Percentiles rank a stretch among this genome's conserved stretches.
Evolutionary conservation across 805 yeast genomes (phyloP).

Genomic region (Brettanomyces bruxellensis): DNA sequence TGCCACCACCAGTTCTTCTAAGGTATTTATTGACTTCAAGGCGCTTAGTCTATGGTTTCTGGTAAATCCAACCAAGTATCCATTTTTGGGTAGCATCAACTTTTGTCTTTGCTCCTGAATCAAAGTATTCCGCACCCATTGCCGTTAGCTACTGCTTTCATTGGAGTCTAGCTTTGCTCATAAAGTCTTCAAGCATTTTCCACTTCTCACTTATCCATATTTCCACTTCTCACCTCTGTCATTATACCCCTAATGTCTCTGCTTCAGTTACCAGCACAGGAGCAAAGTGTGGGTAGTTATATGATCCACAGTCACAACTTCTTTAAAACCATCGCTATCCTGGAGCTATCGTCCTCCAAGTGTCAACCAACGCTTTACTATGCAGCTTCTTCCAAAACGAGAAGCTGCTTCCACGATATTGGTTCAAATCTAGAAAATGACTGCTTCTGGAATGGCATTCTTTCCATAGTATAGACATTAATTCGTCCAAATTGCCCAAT

Average conservation of each 20-base stretch:
- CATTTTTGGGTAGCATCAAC: slow-evolving; percentile 58
- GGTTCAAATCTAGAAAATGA: slow-evolving; percentile 45
- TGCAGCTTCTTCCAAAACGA: slow-evolving; percentile 78
- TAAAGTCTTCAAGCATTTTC: slow-evolving; percentile 60
- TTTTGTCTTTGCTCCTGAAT: slow-evolving; percentile 89
- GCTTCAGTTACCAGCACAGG: not conserved
- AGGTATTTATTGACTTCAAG: slow-evolving; percentile 40
- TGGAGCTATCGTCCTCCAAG: slow-evolving; percentile 57
- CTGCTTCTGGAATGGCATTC: slow-evolving; percentile 17
- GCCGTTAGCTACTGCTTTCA: slow-evolving; percentile 56
- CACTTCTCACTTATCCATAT: slow-evolving; percentile 74
- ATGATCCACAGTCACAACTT: slow-evolving; percentile 76
- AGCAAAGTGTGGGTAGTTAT: slow-evolving; percentile 17
- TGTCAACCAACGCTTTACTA: slow-evolving; percentile 57
- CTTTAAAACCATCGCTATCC: slow-evolving; percentile 70
- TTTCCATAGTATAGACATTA: no score
- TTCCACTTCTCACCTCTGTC: slow-evolving; percentile 56
- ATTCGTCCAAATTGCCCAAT: no score
- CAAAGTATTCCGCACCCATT: slow-evolving; percentile 60
- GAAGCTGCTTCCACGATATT: slow-evolving; percentile 54
- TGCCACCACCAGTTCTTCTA: slow-evolving; percentile 13
- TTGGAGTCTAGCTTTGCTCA: no score
- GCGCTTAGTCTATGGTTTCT: slow-evolving; percentile 28
- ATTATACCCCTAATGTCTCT: slow-evolving; percentile 26
- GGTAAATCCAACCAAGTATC: slow-evolving; percentile 26